phyloP scores from a whole-genome alignment of 768 basidiomycete genomes.

The Naganishia antarctica region DNA sequence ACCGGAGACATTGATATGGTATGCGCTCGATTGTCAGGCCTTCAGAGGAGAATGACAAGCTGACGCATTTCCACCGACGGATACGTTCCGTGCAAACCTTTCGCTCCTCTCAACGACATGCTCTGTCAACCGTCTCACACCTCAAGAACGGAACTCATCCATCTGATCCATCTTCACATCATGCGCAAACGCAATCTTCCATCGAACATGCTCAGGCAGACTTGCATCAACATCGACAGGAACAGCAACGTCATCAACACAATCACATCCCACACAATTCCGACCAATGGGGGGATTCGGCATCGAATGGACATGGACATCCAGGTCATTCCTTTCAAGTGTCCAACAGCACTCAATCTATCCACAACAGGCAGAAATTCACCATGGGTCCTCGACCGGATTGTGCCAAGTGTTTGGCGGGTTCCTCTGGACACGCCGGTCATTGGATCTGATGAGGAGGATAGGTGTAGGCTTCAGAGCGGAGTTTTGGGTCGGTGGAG shows the following conservation, averaged over 20 bases:
- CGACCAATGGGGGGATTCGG: background rate
- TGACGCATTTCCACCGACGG: background rate
- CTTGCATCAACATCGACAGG: slow-evolving; percentile 10
- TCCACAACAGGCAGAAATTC: slow-evolving; percentile 15
- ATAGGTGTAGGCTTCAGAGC: background rate
- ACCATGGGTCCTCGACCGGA: slow-evolving; percentile 21
- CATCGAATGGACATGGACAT: background rate
- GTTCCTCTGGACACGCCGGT: slow-evolving; percentile 6
- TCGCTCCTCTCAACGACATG: background rate
- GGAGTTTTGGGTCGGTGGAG: too few relatives aligned
- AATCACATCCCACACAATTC: background rate
- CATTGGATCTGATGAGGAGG: slow-evolving; percentile 13
- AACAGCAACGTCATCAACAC: slow-evolving; percentile 16
- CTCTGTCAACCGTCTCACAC: background rate
- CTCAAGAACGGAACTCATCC: background rate
- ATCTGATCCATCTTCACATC: background rate
- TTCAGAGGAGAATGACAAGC: slow-evolving; percentile 11
- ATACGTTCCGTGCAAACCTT: background rate
- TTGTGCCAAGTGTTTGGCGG: slow-evolving; percentile 18
- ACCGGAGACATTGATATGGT: slow-evolving; percentile 10
- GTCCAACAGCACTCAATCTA: slow-evolving; percentile 19
- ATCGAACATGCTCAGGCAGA: slow-evolving; percentile 18
- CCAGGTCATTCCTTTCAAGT: background rate
- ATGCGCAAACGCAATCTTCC: background rate
- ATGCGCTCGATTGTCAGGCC: slow-evolving; percentile 12